Evolutionary conservation across 1,284 basidiomycete genomes (phyloP).

Genomic region (Bondarzewia mesenterica): DNA sequence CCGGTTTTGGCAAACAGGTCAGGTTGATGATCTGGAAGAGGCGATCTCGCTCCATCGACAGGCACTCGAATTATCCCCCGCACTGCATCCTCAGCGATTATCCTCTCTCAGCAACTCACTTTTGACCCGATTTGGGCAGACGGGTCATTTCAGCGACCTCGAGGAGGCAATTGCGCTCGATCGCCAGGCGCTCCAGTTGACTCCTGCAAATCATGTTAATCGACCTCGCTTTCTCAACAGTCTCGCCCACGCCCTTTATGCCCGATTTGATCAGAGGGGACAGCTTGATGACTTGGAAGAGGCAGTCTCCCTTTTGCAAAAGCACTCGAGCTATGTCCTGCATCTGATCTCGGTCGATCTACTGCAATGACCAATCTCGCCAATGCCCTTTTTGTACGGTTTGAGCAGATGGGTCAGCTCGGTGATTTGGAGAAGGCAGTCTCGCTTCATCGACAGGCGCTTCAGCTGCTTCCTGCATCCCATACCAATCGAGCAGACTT

Average conservation of each 20-base stretch:
- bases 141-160: background rate
- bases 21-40: conserved; percentile 20
- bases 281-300: background rate
- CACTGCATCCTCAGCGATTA: conserved; percentile 15
- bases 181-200: background rate
- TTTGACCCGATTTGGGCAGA: too few relatives aligned
- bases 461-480: background rate
- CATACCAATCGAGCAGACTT: background rate
- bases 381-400: background rate
- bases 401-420: background rate
- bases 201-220: too few relatives aligned
- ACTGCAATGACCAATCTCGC: background rate
- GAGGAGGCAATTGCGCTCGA: background rate
- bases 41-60: conserved; percentile 12
- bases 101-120: conserved; percentile 18
- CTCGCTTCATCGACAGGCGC: background rate
- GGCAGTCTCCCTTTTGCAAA: background rate
- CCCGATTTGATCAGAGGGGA: too few relatives aligned
- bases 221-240: too few relatives aligned
- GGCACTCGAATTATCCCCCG: conserved; percentile 16
- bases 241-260: too few relatives aligned
- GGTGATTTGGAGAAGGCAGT: background rate
- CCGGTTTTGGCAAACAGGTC: too few relatives aligned
- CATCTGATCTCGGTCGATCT: background rate
- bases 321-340: background rate